Percentiles rank a stretch among this genome's conserved stretches.
Conservation (phyloP, 2,329 filamentous ascomycete genomes). For the Cryphonectria naterciae region DNA sequence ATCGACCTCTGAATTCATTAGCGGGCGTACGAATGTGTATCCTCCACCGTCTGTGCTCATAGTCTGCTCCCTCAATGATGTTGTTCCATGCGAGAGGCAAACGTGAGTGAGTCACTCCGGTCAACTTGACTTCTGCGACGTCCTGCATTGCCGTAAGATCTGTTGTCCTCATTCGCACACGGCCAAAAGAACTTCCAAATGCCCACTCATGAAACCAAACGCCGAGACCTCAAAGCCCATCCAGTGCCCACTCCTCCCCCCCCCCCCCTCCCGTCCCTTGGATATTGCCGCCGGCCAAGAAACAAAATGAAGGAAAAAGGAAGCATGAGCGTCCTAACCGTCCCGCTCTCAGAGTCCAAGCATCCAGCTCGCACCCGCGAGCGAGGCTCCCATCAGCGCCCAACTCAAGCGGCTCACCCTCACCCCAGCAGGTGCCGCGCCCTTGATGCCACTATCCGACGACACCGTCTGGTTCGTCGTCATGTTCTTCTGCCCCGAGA, state of each 20-base stretch:
- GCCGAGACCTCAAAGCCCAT: not conserved
- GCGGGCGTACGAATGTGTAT: not conserved
- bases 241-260: not conserved
- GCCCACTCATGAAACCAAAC: not conserved
- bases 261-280: not conserved
- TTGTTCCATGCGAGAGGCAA: not conserved
- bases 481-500: slow-evolving; percentile 50
- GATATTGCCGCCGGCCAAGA: not conserved
- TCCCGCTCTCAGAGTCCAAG: slow-evolving; percentile 7
- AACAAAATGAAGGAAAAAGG: no score
- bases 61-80: not conserved
- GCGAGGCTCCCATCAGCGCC: slow-evolving; percentile 5
- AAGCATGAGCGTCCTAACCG: no score
- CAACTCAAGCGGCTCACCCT: slow-evolving; percentile 4
- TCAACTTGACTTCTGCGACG: not conserved
- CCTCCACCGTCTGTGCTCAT: not conserved
- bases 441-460: slow-evolving; percentile 25
- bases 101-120: not conserved
- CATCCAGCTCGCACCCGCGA: slow-evolving; percentile 10
- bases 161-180: not conserved
- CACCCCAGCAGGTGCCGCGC: slow-evolving; percentile 1
- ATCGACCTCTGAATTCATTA: not conserved
- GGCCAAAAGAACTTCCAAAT: not conserved
- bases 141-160: not conserved
- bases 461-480: slow-evolving; percentile 53